Evolutionary conservation across 208 protist species (phyloP).

Genomic region (Lotmaria passim): DNA sequence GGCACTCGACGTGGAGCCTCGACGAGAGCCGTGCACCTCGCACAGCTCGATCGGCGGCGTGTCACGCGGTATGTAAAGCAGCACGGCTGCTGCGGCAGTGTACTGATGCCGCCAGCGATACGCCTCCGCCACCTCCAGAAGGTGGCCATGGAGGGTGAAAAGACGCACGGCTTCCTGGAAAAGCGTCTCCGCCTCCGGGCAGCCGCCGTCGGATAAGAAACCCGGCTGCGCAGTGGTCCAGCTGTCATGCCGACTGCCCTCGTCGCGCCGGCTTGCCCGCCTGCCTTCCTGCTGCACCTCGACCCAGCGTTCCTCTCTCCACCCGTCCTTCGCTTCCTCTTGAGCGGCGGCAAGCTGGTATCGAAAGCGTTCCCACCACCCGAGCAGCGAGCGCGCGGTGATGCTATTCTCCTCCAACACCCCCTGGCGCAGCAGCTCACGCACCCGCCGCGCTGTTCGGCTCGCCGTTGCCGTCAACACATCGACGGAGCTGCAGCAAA

Average conservation of each 20-base stretch:
- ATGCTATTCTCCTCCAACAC: slow-evolving; percentile 10
- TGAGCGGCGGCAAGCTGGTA: slow-evolving; percentile 13
- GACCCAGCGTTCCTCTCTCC: too few species aligned
- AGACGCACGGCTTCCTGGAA: slow-evolving; percentile 27
- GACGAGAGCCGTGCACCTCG: slow-evolving; percentile 8
- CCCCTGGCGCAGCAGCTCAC: slow-evolving; percentile 21
- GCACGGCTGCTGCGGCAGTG: slow-evolving; percentile 10
- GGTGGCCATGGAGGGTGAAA: slow-evolving; percentile 13
- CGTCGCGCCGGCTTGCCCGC: background rate
- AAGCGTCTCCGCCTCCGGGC: slow-evolving; percentile 10
- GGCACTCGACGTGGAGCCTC: background rate
- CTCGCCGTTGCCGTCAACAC: background rate
- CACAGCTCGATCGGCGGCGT: slow-evolving; percentile 3
- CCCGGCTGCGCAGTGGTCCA: background rate
- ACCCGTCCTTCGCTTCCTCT: background rate
- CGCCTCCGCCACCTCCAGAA: slow-evolving; percentile 32
- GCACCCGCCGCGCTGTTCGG: slow-evolving; percentile 12
- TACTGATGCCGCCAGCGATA: slow-evolving; percentile 27
- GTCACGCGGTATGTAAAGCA: slow-evolving; percentile 15
- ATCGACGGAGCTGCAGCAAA: background rate
- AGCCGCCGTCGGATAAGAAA: slow-evolving; percentile 1
- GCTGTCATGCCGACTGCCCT: background rate
- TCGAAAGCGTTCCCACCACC: slow-evolving; percentile 24
- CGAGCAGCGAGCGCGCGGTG: slow-evolving; percentile 26
- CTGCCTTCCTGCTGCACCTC: too few species aligned